Evolutionary conservation across 2,329 filamentous ascomycete species (phyloP).

Genomic region (Penicillium sp.): DNA sequence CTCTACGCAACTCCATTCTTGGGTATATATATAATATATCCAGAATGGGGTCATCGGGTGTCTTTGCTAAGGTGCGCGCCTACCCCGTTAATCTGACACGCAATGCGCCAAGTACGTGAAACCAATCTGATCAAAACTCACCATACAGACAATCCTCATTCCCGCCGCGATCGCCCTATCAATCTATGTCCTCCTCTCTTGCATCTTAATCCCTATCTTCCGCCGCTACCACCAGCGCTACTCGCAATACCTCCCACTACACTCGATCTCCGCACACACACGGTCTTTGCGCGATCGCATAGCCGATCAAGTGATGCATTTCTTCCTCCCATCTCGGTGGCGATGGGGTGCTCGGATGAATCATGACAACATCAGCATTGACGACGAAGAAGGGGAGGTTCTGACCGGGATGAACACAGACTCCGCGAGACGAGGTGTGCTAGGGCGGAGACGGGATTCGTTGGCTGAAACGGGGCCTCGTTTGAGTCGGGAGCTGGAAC

Average conservation of each 20-base stretch:
- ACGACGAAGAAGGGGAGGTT: constrained; percentile 63
- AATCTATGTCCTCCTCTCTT: constrained; percentile 64
- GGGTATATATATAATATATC: neutral
- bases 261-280: constrained; percentile 51
- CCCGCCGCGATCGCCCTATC: constrained; percentile 67
- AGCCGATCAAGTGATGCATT: constrained; percentile 41
- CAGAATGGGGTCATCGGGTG: constrained; percentile 31
- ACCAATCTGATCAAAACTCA: constrained; percentile 5
- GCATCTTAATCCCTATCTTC: constrained; percentile 64
- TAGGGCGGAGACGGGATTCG: constrained; percentile 44
- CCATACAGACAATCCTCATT: constrained; percentile 61
- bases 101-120: neutral
- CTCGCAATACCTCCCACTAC: constrained; percentile 68
- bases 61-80: constrained; percentile 30
- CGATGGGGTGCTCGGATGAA: constrained; percentile 42
- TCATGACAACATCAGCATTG: constrained; percentile 55
- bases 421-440: constrained; percentile 41
- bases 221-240: constrained; percentile 67
- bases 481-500: constrained; percentile 74
- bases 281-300: constrained; percentile 52
- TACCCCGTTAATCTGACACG: neutral
- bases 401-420: constrained; percentile 55
- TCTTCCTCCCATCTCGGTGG: constrained; percentile 45
- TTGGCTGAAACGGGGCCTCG: constrained; percentile 48
- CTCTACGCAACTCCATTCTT: neutral